A percentile compares a stretch with the other conserved stretches of the same genome.
phyloP scores from a whole-genome alignment of 2,329 filamentous ascomycete species.

The Eurotiales sp. region DNA sequence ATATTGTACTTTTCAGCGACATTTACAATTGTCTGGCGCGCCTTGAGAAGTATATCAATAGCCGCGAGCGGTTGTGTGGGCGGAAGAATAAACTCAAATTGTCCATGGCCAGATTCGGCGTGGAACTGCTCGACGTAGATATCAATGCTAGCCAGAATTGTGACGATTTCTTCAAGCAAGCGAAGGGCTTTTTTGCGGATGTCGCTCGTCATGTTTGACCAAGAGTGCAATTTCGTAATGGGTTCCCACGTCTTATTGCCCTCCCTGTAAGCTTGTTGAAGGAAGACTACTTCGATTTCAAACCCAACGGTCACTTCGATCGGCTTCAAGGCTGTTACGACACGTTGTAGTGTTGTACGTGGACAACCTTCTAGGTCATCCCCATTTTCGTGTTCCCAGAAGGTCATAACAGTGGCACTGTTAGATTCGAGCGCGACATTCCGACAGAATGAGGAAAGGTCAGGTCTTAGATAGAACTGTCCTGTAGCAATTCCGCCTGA shows the following conservation, averaged over 20 bases:
- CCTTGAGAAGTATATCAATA: slow-evolving; percentile 67
- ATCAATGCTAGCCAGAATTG: slow-evolving; percentile 56
- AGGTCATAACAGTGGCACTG: slow-evolving; percentile 64
- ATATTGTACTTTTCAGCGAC: slow-evolving; percentile 61
- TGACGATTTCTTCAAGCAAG: slow-evolving; percentile 64
- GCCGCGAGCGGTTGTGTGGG: slow-evolving; percentile 61
- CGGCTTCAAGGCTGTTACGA: slow-evolving; percentile 50
- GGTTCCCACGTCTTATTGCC: slow-evolving; percentile 38
- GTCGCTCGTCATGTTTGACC: slow-evolving; percentile 63
- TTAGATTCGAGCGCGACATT: slow-evolving; percentile 54
- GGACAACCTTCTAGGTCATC: slow-evolving; percentile 58
- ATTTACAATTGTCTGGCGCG: slow-evolving; percentile 64
- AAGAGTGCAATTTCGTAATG: slow-evolving; percentile 63
- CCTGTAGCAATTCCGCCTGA: slow-evolving; percentile 57
- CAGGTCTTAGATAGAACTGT: slow-evolving; percentile 64
- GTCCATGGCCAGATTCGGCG: slow-evolving; percentile 67
- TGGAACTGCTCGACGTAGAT: slow-evolving; percentile 72
- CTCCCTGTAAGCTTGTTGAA: slow-evolving; percentile 46
- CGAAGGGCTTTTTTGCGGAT: slow-evolving; percentile 49
- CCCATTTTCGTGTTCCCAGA: slow-evolving; percentile 59
- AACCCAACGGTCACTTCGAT: slow-evolving; percentile 68
- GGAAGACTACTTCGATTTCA: slow-evolving; percentile 75
- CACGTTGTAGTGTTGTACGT: slow-evolving; percentile 56
- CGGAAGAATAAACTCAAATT: slow-evolving; percentile 73
- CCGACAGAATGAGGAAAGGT: slow-evolving; percentile 58